phyloP scores from a whole-genome alignment of 2,329 filamentous ascomycete genomes.

The Dendryphion nanum region DNA sequence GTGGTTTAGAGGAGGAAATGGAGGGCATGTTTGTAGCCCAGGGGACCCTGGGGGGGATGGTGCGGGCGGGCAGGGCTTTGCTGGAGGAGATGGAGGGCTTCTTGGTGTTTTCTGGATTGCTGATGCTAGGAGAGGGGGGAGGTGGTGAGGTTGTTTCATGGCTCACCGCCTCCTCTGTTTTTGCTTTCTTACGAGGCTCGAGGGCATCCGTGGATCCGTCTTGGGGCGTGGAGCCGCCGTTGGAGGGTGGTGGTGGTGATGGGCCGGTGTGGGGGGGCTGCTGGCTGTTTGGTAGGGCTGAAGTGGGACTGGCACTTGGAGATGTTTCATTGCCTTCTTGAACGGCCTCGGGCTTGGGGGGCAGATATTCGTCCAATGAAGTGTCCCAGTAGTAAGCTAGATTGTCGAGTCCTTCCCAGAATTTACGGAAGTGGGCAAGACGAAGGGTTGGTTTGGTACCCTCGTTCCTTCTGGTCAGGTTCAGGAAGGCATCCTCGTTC shows the following conservation, averaged over 20 bases:
- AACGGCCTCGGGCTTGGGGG: constrained; percentile 17
- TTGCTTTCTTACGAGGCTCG: constrained; percentile 41
- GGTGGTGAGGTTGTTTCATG: constrained; percentile 11
- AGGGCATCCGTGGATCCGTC: constrained; percentile 13
- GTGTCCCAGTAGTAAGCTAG: constrained; percentile 64
- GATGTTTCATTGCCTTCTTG: constrained; percentile 4
- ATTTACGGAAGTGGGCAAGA: constrained; percentile 58
- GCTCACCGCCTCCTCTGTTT: constrained; percentile 25
- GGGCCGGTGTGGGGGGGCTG: no score
- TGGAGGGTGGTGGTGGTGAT: background rate
- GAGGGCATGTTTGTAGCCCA: constrained; percentile 19
- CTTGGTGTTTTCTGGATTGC: constrained; percentile 7
- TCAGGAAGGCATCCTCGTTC: constrained; percentile 59
- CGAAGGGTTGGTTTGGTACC: constrained; percentile 49
- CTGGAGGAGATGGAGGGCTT: constrained; percentile 12
- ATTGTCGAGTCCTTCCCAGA: constrained; percentile 59
- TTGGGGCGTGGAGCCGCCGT: background rate
- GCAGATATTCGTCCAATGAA: constrained; percentile 56
- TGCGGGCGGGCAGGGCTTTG: constrained; percentile 25
- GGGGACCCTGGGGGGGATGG: constrained; percentile 27
- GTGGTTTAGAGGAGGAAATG: constrained; percentile 17
- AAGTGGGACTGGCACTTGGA: background rate
- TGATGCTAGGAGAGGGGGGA: constrained; percentile 10
- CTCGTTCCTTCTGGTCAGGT: constrained; percentile 50
- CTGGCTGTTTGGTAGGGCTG: background rate